Evolutionary conservation across 2,329 filamentous ascomycete species (phyloP).

Genomic region (Dactylellina sp.): DNA sequence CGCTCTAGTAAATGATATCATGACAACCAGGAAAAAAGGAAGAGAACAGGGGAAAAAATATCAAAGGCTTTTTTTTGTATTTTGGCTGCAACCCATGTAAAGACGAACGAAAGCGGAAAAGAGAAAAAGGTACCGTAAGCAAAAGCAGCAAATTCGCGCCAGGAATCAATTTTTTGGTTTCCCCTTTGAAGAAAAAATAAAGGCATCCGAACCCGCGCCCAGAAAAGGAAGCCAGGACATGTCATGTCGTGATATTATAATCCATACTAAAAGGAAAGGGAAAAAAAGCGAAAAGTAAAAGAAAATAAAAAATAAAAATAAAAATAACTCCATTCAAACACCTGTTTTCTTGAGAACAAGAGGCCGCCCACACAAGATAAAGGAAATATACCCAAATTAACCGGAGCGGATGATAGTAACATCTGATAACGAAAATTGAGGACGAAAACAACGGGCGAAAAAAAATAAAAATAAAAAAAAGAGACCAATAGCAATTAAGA

Average conservation of each 20-base stretch:
- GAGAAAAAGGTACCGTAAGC: slow-evolving; percentile 2
- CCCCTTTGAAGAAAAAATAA: slow-evolving; percentile 32
- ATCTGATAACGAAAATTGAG: slow-evolving; percentile 47
- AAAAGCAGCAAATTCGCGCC: slow-evolving; percentile 29
- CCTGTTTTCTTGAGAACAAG: slow-evolving; percentile 56
- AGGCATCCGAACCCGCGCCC: slow-evolving; percentile 35
- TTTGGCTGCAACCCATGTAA: slow-evolving; percentile 36
- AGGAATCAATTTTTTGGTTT: slow-evolving; percentile 38
- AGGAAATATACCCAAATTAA: slow-evolving; percentile 56
- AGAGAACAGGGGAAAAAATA: background rate
- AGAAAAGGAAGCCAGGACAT: slow-evolving; percentile 55
- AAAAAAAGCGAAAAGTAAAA: too few relatives aligned
- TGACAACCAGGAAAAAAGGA: slow-evolving; percentile 21
- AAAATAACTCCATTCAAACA: slow-evolving; percentile 54
- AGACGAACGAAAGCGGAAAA: slow-evolving; percentile 5
- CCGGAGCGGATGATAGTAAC: slow-evolving; percentile 50
- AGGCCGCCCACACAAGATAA: slow-evolving; percentile 56
- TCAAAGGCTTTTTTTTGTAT: slow-evolving; percentile 36
- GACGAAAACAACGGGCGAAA: slow-evolving; percentile 31
- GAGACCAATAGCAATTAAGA: slow-evolving; percentile 41
- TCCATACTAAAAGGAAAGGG: slow-evolving; percentile 46
- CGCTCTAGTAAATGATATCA: slow-evolving; percentile 16
- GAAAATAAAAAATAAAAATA: slow-evolving; percentile 4
- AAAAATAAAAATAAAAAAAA: slow-evolving; percentile 17
- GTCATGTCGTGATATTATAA: slow-evolving; percentile 52